A percentile compares a stretch with the other conserved stretches of the same genome.
These are phyloP conservation scores for Malus hybrid DNA, from an alignment of 331 rosid genomes.

Conservation along the genomic window DNA sequence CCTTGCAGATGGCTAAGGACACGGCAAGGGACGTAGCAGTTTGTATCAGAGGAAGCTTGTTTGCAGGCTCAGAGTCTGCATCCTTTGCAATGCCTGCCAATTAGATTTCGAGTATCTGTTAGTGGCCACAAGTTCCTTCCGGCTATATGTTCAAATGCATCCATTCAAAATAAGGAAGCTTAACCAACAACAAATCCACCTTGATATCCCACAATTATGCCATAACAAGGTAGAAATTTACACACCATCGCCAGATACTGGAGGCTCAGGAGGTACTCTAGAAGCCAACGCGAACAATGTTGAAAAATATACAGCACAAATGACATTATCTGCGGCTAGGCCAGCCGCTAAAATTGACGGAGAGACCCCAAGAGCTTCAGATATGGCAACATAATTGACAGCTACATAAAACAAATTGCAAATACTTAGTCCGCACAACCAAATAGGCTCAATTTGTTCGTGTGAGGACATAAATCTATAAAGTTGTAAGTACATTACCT, in stretches of 20 bases:
- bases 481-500: slow-evolving; percentile 27
- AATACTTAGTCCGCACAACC: background rate
- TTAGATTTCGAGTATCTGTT: background rate
- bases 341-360: slow-evolving; percentile 77
- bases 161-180: background rate
- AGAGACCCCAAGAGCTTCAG: slow-evolving; percentile 58
- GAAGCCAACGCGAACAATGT: slow-evolving; percentile 67
- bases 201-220: background rate
- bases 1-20: slow-evolving; percentile 64
- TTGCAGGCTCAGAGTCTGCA: slow-evolving; percentile 16
- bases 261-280: slow-evolving; percentile 55
- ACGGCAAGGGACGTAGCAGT: slow-evolving; percentile 47
- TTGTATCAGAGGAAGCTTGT: slow-evolving; percentile 43
- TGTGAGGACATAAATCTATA: background rate
- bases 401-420: slow-evolving; percentile 25
- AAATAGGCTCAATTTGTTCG: background rate
- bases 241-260: slow-evolving; percentile 9
- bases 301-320: slow-evolving; percentile 58
- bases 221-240: background rate
- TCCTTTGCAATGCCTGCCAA: slow-evolving; percentile 27
- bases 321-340: slow-evolving; percentile 75
- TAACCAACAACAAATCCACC: background rate
- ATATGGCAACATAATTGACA: slow-evolving; percentile 73
- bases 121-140: background rate
- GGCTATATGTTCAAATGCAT: background rate